Conservation (phyloP, 2,329 filamentous ascomycete genomes). For the Orbilia quercus region DNA sequence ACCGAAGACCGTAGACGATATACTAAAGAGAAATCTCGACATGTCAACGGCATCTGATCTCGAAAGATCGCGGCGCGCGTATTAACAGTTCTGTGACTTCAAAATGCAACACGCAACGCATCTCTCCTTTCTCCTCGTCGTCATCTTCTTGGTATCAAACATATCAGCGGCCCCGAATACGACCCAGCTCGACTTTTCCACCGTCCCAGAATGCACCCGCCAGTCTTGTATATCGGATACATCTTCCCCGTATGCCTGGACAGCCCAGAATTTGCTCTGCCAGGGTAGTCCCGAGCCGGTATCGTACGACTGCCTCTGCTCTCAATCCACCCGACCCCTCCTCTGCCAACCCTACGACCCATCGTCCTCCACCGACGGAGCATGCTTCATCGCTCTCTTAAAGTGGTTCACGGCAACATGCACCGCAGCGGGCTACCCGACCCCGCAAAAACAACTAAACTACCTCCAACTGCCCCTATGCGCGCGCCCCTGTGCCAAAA, state of each 20-base stretch:
- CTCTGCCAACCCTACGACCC: slow-evolving; percentile 44
- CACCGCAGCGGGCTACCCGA: not conserved
- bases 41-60: too few relatives aligned
- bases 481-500: slow-evolving; percentile 19
- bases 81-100: not conserved
- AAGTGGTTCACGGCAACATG: slow-evolving; percentile 23
- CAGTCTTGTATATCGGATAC: slow-evolving; percentile 10
- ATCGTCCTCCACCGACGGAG: not conserved
- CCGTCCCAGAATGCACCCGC: slow-evolving; percentile 15
- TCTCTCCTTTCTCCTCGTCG: not conserved
- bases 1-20: too few relatives aligned
- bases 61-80: too few relatives aligned
- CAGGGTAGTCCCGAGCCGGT: too few relatives aligned
- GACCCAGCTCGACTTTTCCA: slow-evolving; percentile 34
- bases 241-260: slow-evolving; percentile 23
- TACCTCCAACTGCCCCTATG: slow-evolving; percentile 29
- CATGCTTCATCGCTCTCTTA: slow-evolving; percentile 23
- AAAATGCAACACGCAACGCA: slow-evolving; percentile 54
- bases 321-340: slow-evolving; percentile 22
- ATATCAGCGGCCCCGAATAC: slow-evolving; percentile 9
- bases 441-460: slow-evolving; percentile 6
- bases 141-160: not conserved
- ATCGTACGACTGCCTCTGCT: slow-evolving; percentile 35
- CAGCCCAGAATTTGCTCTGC: not conserved
- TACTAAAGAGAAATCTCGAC: too few relatives aligned